These are phyloP conservation scores for Cudoniella acicularis DNA, from an alignment of 495 filamentous ascomycete species.

Conservation along the genomic window DNA sequence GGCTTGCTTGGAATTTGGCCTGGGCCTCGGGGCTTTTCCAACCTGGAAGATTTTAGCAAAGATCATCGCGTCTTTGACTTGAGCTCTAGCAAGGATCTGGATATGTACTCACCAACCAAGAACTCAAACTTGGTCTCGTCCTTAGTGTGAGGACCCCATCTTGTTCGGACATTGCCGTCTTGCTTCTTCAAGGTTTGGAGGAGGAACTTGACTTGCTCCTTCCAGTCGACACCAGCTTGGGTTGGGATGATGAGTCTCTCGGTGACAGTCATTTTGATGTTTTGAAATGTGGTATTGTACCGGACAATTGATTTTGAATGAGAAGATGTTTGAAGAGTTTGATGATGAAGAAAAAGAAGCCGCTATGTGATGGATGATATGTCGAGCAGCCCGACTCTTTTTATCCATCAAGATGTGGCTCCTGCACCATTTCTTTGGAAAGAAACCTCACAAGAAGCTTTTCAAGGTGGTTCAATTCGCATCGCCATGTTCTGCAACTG, in stretches of 20 bases:
- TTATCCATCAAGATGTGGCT: background rate
- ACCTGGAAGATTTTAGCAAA: slow-evolving; percentile 6
- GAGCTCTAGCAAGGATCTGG: background rate
- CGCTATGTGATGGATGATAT: background rate
- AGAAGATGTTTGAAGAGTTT: background rate
- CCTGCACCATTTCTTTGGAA: background rate
- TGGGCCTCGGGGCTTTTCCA: slow-evolving; percentile 12
- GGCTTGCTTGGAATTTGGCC: background rate
- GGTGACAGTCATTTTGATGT: slow-evolving; percentile 17
- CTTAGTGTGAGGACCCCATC: slow-evolving; percentile 19
- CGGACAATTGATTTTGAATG: slow-evolving; percentile 12
- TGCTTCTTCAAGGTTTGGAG: slow-evolving; percentile 21
- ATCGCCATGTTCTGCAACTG: background rate
- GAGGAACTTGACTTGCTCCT: slow-evolving; percentile 15
- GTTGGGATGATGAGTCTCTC: slow-evolving; percentile 18
- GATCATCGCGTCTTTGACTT: background rate
- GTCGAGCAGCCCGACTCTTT: background rate
- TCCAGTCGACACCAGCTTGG: slow-evolving; percentile 11
- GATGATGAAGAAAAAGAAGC: background rate
- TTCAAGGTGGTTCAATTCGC: background rate
- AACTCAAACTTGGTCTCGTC: slow-evolving; percentile 16
- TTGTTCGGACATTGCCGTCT: slow-evolving; percentile 18
- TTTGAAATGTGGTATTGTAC: slow-evolving; percentile 9
- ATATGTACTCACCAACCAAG: slow-evolving; percentile 8
- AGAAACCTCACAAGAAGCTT: background rate